These are phyloP conservation scores for Ascochyta lentis DNA, from an alignment of 2,329 filamentous ascomycete genomes.

Conservation along the genomic window DNA sequence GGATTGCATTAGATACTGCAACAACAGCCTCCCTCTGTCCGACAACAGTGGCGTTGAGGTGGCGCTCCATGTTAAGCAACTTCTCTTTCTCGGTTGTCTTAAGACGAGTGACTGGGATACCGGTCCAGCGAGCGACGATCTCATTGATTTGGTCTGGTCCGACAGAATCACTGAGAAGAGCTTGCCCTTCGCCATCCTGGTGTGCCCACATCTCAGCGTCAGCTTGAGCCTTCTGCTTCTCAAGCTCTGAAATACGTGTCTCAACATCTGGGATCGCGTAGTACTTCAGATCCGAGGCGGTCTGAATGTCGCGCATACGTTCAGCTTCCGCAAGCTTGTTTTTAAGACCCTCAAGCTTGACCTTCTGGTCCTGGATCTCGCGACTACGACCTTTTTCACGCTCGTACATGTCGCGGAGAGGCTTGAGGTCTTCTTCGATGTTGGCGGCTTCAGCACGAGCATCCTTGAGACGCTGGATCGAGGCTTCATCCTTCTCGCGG, in stretches of 20 bases:
- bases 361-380: constrained; percentile 90
- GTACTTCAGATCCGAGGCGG: constrained; percentile 93
- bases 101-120: constrained; percentile 92
- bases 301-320: constrained; percentile 81
- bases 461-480: constrained; percentile 78
- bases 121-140: constrained; percentile 97
- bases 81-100: constrained; percentile 98
- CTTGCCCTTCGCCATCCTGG: constrained; percentile 63
- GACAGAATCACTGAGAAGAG: constrained; percentile 90
- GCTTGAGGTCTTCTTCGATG: constrained; percentile 89
- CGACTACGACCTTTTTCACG: constrained; percentile 89
- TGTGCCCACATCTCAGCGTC: constrained; percentile 69
- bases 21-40: constrained; percentile 93
- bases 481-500: constrained; percentile 93
- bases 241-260: constrained; percentile 77
- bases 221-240: constrained; percentile 77
- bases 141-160: constrained; percentile 99
- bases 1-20: constrained; percentile 94
- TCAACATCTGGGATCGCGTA: constrained; percentile 96
- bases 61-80: constrained; percentile 94
- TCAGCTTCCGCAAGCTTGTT: constrained; percentile 94
- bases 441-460: constrained; percentile 93
- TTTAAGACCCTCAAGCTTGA: constrained; percentile 90
- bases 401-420: constrained; percentile 94
- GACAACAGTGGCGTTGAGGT: constrained; percentile 82